Evolutionary conservation across 108 stramenopile genomes (phyloP), one percentile per base, ranked within the genome.

Genomic region (Cyclotella sp.): DNA sequence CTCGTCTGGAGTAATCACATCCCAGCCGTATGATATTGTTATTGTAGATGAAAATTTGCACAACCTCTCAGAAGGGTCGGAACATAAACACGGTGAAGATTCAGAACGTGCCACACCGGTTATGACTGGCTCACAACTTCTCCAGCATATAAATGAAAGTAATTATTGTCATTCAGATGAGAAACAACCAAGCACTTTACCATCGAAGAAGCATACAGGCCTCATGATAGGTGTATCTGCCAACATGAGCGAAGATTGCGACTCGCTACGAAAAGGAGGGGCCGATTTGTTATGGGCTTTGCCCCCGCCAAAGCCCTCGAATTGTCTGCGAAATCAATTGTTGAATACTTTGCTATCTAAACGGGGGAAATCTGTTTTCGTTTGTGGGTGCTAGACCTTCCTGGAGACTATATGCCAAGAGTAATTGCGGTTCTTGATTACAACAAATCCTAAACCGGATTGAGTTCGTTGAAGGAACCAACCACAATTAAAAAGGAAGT

Each of bases 371-470:
- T 61, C 73, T 58, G 43, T 76, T 52, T 76, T 80, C 42, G 69
- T 80, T 60, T 80, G 79, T 44, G 79, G 73, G 18, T 75, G 79
- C 62, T 77, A 67, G 49, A 60, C n/a, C n/a, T n/a, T n/a, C n/a
- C n/a, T n/a, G n/a, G n/a, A n/a, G n/a, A n/a, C n/a, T n/a, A n/a
- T n/a, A n/a, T n/a, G n/a, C n/a, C n/a, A n/a, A n/a, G n/a, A n/a
- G n/a, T n/a, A n/a, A n/a, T n/a, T n/a, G n/a, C n/a, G n/a, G n/a
- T n/a, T n/a, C n/a, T n/a, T n/a, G n/a, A n/a, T n/a, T n/a, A n/a
- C n/a, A n/a, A 6, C 34, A 34, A 34, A 34, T 34, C 34, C 34
- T 34, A 34, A 34, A 34, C 4, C 34, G 34, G 34, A 6, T 6
- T 34, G 34, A 34, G 34, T 34, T 34, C 34, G 34, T 34, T 34